phyloP scores from a whole-genome alignment of 139 green algal genomes.

The Closterium sp. region DNA sequence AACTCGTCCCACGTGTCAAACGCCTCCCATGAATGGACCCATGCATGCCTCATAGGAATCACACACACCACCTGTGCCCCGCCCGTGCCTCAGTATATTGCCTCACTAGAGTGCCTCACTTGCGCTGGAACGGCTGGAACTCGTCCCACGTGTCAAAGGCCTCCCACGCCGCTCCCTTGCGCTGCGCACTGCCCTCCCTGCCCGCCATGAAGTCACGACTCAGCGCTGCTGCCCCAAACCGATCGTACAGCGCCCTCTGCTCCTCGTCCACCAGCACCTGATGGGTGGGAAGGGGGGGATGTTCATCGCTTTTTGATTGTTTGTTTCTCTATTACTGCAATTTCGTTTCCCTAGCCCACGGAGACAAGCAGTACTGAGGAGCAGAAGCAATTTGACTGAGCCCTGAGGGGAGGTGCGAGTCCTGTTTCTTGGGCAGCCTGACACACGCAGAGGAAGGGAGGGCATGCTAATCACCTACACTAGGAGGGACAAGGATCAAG shows the following conservation, averaged over 20 bases:
- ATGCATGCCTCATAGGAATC: too few species aligned
- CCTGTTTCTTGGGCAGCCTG: too few species aligned
- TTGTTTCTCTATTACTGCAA: too few species aligned
- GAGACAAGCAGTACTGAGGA: too few species aligned
- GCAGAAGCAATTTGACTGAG: too few species aligned
- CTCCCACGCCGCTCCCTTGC: not conserved
- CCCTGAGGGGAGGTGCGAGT: too few species aligned
- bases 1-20: conserved; percentile 48
- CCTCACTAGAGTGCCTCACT: not conserved
- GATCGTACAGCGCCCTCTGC: conserved; percentile 28
- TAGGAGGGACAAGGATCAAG: too few species aligned
- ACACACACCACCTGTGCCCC: not conserved
- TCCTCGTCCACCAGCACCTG: conserved; percentile 45
- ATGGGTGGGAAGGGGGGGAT: not conserved
- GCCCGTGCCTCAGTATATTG: not conserved
- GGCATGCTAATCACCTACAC: too few species aligned
- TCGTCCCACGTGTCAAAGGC: conserved; percentile 39
- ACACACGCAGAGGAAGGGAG: too few species aligned
- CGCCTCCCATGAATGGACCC: conserved; percentile 1
- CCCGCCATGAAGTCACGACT: not conserved
- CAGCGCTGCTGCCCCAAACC: conserved; percentile 18
- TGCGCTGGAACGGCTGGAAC: conserved; percentile 17
- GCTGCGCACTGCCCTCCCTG: not conserved
- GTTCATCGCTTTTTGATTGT: too few species aligned
- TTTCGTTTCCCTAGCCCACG: too few species aligned